Evolutionary conservation across 495 filamentous ascomycete species (phyloP), one percentile per base, ranked within the genome.

Genomic region (Aspergillus campestris): DNA sequence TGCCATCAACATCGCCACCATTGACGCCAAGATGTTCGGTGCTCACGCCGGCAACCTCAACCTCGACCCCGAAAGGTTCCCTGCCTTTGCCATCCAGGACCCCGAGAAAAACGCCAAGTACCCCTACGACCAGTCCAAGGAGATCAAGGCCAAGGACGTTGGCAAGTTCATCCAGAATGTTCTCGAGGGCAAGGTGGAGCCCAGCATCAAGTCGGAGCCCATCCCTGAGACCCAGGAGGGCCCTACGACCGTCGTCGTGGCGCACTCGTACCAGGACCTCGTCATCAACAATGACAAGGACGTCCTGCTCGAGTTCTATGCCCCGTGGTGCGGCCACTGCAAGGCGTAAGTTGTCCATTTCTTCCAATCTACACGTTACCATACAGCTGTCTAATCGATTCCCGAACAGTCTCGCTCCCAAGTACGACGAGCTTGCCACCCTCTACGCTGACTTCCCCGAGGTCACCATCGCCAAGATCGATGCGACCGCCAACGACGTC

Each of bases 301-400:
- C 69, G 92, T 99, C 46, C 81, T 99, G 42, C 69, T 99, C 44
- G 92, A 99, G 72, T 99, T 94, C 72, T 99, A 99, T 70, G 92
- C 92, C 30, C 94, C 94, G 37, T 97, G 92, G 94, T 99, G 94
- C 63, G 92, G 92, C 59, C 92, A 98, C 79, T 98, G 92, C 87
- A 98, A 98, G 77, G 81, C 89, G 69, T 79, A 69, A 61, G 71
- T 68, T 36, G 32, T 11, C 34, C 0, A 8, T 10, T 9, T 9
- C 7, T 18, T 12, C 8, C 34, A 6, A 8, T 35, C 5, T 27
- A 8, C 28, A 3, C 38, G 13, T 7, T 11, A 27, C 8, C 12
- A 37, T 15, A 31, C 40, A 30, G 35, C 60, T 4, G 18, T 24
- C 18, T 66, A 44, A 66, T 44, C 18, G 8, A 24, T 18, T 12